Conservation (phyloP, 208 protist genomes). For the Leishmania lainsoni region DNA sequence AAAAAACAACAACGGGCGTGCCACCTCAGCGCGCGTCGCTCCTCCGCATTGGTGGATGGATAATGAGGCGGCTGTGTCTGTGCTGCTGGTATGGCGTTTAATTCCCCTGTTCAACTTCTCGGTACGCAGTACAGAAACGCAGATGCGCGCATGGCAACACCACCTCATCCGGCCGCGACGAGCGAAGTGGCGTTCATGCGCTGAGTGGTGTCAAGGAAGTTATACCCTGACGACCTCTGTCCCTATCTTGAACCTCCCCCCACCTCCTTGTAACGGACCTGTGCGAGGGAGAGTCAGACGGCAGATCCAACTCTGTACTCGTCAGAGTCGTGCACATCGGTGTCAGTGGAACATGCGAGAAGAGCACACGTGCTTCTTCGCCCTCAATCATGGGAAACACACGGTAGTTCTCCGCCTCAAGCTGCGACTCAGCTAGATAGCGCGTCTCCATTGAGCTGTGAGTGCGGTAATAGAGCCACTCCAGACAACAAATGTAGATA, state of each 20-base stretch:
- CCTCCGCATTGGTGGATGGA: not conserved
- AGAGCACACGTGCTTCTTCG: slow-evolving; percentile 20
- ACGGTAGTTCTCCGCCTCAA: slow-evolving; percentile 74
- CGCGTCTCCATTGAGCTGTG: slow-evolving; percentile 56
- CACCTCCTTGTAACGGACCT: not conserved
- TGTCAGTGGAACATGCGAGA: slow-evolving; percentile 16
- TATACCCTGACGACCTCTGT: too few species aligned
- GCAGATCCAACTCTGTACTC: not conserved
- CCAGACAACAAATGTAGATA: slow-evolving; percentile 56
- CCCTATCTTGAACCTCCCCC: not conserved
- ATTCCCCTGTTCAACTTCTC: not conserved
- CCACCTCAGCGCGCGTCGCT: not conserved
- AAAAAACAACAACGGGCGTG: not conserved
- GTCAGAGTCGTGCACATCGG: slow-evolving; percentile 27
- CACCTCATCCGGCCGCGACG: not conserved
- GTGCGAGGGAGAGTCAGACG: not conserved
- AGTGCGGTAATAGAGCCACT: slow-evolving; percentile 57
- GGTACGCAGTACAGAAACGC: not conserved
- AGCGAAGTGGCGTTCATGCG: not conserved
- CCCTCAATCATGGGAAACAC: slow-evolving; percentile 64
- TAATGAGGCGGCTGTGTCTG: not conserved
- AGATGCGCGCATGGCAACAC: not conserved
- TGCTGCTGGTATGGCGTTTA: not conserved
- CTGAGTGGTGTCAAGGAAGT: not conserved
- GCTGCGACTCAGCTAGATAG: slow-evolving; percentile 47